phyloP scores from a whole-genome alignment of 805 yeast genomes.

The Yamadazyma sp. region DNA sequence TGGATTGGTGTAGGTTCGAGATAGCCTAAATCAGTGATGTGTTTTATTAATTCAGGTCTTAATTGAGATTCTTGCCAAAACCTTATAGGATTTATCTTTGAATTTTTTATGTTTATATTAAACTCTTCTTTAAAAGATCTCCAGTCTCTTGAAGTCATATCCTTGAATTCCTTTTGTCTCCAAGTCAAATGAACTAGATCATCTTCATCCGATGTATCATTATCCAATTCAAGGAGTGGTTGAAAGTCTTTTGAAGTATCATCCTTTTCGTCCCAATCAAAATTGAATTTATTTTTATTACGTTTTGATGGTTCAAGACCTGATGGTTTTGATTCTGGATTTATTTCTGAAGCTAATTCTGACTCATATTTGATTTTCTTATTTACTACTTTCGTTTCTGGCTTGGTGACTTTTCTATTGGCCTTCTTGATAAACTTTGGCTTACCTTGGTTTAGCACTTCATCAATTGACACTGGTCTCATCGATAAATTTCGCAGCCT shows the following conservation, averaged over 20 bases:
- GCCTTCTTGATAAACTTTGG: constrained; percentile 11
- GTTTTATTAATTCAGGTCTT: constrained; percentile 15
- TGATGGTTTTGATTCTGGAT: too few species aligned
- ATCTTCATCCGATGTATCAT: constrained; percentile 9
- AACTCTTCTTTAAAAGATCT: constrained; percentile 78
- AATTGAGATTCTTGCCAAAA: constrained; percentile 64
- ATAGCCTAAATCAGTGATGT: constrained; percentile 46
- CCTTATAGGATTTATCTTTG: constrained; percentile 60
- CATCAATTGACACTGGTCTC: constrained; percentile 12
- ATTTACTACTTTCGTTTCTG: neutral
- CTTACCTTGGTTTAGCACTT: constrained; percentile 7
- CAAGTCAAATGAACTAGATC: constrained; percentile 43
- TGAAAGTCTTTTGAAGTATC: constrained; percentile 54
- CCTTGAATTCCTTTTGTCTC: constrained; percentile 59
- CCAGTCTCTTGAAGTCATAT: constrained; percentile 88
- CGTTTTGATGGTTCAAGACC: too few species aligned
- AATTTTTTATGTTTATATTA: constrained; percentile 57
- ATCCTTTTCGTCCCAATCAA: constrained; percentile 67
- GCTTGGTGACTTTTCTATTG: constrained; percentile 3
- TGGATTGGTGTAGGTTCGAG: constrained; percentile 86
- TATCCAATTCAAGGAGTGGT: constrained; percentile 30
- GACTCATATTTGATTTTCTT: too few species aligned
- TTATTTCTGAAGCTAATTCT: too few species aligned
- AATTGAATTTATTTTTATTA: constrained; percentile 45
- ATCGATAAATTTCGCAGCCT: neutral